Conservation (phyloP, 768 basidiomycete species). For the Leccinum disarticulatum region DNA sequence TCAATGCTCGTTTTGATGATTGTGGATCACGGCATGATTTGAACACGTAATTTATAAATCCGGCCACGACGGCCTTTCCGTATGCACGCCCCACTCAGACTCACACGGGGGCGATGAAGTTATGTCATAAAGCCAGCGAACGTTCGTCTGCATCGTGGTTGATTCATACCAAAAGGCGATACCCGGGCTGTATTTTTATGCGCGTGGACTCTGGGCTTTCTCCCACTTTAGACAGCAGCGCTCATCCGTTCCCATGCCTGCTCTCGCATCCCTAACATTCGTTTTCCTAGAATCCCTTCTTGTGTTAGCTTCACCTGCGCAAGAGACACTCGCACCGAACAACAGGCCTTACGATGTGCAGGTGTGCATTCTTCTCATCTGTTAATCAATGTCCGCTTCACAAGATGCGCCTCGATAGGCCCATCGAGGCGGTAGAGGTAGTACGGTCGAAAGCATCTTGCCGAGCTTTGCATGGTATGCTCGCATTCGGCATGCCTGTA, state of each 20-base stretch:
- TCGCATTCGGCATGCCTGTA: conserved; percentile 10
- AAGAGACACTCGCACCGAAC: conserved; percentile 21
- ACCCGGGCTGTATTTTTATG: background rate
- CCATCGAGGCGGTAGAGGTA: conserved; percentile 76
- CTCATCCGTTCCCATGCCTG: conserved; percentile 16
- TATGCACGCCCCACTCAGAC: conserved; percentile 28
- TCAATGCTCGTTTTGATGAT: background rate
- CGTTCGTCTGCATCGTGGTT: conserved; percentile 35
- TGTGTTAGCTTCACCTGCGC: conserved; percentile 30
- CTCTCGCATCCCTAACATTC: conserved; percentile 10
- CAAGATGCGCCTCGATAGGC: conserved; percentile 40
- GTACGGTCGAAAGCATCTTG: conserved; percentile 69
- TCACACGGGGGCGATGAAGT: conserved; percentile 1
- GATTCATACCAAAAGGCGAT: background rate
- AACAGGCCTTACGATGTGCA: conserved; percentile 50
- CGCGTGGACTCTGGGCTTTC: background rate
- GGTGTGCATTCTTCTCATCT: conserved; percentile 29
- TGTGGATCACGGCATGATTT: background rate
- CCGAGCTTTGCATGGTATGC: conserved; percentile 74
- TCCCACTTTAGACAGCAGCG: background rate
- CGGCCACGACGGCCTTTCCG: background rate
- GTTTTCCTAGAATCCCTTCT: conserved; percentile 6
- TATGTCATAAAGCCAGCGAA: conserved; percentile 15
- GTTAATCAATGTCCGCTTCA: conserved; percentile 5
- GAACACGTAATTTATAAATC: background rate